Evolutionary conservation across 2,329 filamentous ascomycete genomes (phyloP), one percentile per base, ranked within the genome.

Genomic region (Ceratocystis papillata): DNA sequence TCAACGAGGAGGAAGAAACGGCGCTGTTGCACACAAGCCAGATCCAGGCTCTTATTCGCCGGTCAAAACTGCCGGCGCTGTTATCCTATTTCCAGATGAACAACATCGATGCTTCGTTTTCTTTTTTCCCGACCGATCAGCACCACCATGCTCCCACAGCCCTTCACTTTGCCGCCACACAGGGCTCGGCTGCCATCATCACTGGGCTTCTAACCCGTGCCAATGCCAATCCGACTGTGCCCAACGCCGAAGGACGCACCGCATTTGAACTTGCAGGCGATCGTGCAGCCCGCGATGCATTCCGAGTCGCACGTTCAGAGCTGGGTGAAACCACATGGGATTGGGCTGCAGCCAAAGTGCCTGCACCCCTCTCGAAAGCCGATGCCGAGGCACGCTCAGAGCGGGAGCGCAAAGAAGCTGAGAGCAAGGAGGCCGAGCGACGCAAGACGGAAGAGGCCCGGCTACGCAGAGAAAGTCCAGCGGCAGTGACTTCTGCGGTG

Each of bases 181-280:
- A 89, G 30, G 94, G 94, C 74, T 85, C 88, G 0, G 81, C 89
- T 0, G 84, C 89, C 0, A 79, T 96, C n/a, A 83, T 96, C 1
- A 75, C 81, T 0, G 89, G 90, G 0, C 81, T 99, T 1, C 79
- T 99, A 0, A 79, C 82, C 0, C 91, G 93, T 75, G 87, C 81
- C 2, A 80, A 80, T 1, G 88, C 90, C 1, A 84, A 96, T 71
- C 94, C 94, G 0, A 86, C 85, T 0, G 65, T 86, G 1, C 74
- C 75, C 30, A 96, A 88, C 72, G 78, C 75, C 2, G 90, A 96
- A 69, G 88, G 87, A n/a, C 91, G 88, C 74, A 88, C 89, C 0
- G 77, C 94, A 0, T 97, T 96, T 73, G 90, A 96, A 65, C 82
- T 99, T 1, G 85, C 90, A 0, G 90, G 93, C 53, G 91, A 97